Evolutionary conservation across 306 rosid genomes (phyloP), one percentile per base, ranked within the genome.

Genomic region (Sicyos edulis): DNA sequence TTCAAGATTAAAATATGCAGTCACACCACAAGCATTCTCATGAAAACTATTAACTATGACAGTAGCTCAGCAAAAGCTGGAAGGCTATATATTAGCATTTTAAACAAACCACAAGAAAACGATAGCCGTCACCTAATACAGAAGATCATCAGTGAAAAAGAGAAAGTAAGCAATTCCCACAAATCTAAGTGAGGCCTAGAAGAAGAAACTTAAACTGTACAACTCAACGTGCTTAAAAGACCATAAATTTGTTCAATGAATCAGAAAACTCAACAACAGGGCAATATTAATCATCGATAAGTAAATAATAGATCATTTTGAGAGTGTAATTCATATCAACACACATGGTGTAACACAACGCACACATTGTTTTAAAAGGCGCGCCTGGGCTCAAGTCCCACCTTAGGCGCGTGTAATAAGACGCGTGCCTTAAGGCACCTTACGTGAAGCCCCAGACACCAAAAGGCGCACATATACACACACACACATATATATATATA

Each of bases 31-130:
- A 45, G 47, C 52, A 67, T 5, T 14, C 72, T 67, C 19, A 45
- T 20, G 13, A 67, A 37, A 44, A 44, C 55, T 47, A 47, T 67
- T 34, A 44, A 44, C 55, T 47, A 47, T 67, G 55, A 67, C 53
- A 66, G 5, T 20, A 20, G 71, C 71, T 10, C 29, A 4, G 72
- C 9, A 32, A 19, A 16, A 44, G 71, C n/a, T 20, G 32, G 8
- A 61, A 32, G 68, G 16, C 21, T 29, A 32, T 15, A 29, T 32
- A 60, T 26, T 29, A 60, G 34, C 15, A 29, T 11, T 58, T 60
- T 1, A 22, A 26, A 26, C 66, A 61, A 29, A 29, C 14, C 1
- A 61, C 21, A 12, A 22, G 42, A 24, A 22, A 22, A 11, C 13
- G 17, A 11, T 58, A 11, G 40, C 20, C 10, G 10, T 2, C 17